Evolutionary conservation across 2,329 filamentous ascomycete species (phyloP).

Genomic region (Diaporthe vaccinii): DNA sequence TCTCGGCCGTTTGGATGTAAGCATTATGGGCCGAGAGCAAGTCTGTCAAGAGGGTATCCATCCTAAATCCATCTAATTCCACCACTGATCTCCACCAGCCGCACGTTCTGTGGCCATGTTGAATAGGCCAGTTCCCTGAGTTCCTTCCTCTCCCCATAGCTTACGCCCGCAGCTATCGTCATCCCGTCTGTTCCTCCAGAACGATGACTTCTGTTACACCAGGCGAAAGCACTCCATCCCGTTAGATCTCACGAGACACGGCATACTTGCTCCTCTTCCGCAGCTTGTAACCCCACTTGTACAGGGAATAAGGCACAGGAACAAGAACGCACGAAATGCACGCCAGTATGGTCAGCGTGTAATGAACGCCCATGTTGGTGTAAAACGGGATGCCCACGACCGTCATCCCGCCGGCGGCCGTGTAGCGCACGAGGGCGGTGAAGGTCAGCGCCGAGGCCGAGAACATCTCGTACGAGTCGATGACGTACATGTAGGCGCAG

Average conservation of each 20-base stretch:
- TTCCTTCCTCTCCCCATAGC: neutral
- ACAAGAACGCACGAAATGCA: slow-evolving; percentile 48
- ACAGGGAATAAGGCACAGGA: slow-evolving; percentile 49
- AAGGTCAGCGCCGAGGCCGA: slow-evolving; percentile 52
- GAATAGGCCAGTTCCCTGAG: accelerated
- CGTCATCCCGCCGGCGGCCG: slow-evolving; percentile 51
- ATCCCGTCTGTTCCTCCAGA: neutral
- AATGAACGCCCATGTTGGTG: slow-evolving; percentile 50
- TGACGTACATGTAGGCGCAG: slow-evolving; percentile 54
- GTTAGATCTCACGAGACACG: slow-evolving; percentile 36
- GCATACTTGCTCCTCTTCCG: slow-evolving; percentile 38
- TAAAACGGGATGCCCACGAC: slow-evolving; percentile 53
- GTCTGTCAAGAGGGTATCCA: neutral
- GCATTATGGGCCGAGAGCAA: neutral
- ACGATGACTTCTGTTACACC: accelerated
- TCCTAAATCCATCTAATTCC: neutral
- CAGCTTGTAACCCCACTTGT: slow-evolving; percentile 43
- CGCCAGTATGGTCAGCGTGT: slow-evolving; percentile 51
- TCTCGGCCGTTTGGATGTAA: too few species aligned
- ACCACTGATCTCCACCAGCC: too few species aligned
- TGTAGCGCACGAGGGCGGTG: slow-evolving; percentile 49
- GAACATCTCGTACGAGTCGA: slow-evolving; percentile 52
- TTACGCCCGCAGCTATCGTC: neutral
- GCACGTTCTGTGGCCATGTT: too few species aligned
- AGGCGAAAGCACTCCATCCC: neutral